phyloP scores from a whole-genome alignment of 495 filamentous ascomycete genomes.

The Penicillium parvum region DNA sequence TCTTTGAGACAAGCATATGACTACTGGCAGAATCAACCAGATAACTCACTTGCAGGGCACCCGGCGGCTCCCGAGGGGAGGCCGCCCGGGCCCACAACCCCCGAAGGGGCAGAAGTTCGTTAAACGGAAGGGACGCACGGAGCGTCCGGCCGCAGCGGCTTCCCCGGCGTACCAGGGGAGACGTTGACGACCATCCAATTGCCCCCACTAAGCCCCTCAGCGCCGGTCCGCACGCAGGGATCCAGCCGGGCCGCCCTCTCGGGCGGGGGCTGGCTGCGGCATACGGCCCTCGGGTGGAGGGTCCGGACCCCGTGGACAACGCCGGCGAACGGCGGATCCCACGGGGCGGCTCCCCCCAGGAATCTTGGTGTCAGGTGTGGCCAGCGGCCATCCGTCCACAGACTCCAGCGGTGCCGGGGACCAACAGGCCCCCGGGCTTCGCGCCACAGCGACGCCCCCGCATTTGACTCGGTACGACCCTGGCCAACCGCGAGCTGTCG shows the following conservation, averaged over 20 bases:
- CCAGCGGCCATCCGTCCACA: conserved; percentile 50
- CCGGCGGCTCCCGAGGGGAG: background rate
- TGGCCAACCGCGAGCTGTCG: too few relatives aligned
- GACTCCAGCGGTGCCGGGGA: conserved; percentile 39
- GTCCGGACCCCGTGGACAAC: too few relatives aligned
- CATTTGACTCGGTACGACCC: too few relatives aligned
- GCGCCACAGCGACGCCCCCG: conserved; percentile 5
- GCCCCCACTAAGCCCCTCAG: conserved; percentile 47
- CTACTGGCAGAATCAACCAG: conserved; percentile 69
- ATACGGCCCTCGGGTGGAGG: too few relatives aligned
- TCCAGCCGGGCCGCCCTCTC: too few relatives aligned
- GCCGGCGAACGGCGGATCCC: too few relatives aligned
- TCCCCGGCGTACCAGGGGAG: conserved; percentile 17
- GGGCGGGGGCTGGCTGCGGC: too few relatives aligned
- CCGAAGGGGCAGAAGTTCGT: conserved; percentile 16
- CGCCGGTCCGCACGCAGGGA: too few relatives aligned
- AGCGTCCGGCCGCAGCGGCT: conserved; percentile 13
- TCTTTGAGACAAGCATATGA: conserved; percentile 72
- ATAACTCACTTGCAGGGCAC: conserved; percentile 36
- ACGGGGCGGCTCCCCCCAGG: conserved; percentile 34
- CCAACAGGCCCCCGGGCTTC: conserved; percentile 19
- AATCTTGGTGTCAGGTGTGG: conserved; percentile 37
- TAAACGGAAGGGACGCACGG: conserved; percentile 10
- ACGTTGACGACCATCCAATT: conserved; percentile 36
- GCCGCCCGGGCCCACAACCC: conserved; percentile 1